Base-by-base conservation (phyloP, 345 rosid species). In the Lumnitzera littorea region DNA sequence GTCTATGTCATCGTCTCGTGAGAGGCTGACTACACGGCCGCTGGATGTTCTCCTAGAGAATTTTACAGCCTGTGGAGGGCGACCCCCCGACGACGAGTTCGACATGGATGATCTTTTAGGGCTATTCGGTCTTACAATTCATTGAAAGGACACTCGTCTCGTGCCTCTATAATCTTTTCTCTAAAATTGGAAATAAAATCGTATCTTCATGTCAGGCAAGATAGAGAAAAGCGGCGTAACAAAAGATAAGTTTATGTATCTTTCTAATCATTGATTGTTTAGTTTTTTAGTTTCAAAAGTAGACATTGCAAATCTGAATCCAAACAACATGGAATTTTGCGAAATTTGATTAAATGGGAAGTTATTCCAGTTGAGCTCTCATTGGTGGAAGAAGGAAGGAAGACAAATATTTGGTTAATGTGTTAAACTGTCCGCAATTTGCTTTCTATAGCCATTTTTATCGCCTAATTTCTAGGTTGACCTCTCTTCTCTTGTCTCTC, bases 1-100 rank as follows among this genome's bases (percentile, higher is more conserved):
- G 67, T 89, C 96, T 50, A 89, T 31, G 27, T 89, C 96, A 9
- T 89, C 96, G 50, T 91, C 95, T 20, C 87, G 73, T 5, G 96
- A 83, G 25, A 91, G 67, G 76, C 84, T 88, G 58, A 76, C 74
- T 12, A 80, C 63, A 54, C 85, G 84, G 43, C 91, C 94, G 51
- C 95, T 85, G 9, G 92, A 79, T 7, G 91, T 87, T 61, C 86
- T 71, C 47, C 88, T 78, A 2, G 81, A 68, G 50, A 84, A 87
- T 58, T 85, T 92, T 13, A 80, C 90, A 0, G 73, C 80, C 52
- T 72, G 80, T 24, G 90, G 86, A 1, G 96, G 72, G 54, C 80
- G 31, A 66, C 64, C 64, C 0, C 48, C 51, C 11, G 67, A 66
- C 0, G 97, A 80, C 1, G 81, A 62, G 58, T 80, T 75, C 23